Conservation (phyloP, 768 basidiomycete genomes). For the Phlegmacium glaucopus region DNA sequence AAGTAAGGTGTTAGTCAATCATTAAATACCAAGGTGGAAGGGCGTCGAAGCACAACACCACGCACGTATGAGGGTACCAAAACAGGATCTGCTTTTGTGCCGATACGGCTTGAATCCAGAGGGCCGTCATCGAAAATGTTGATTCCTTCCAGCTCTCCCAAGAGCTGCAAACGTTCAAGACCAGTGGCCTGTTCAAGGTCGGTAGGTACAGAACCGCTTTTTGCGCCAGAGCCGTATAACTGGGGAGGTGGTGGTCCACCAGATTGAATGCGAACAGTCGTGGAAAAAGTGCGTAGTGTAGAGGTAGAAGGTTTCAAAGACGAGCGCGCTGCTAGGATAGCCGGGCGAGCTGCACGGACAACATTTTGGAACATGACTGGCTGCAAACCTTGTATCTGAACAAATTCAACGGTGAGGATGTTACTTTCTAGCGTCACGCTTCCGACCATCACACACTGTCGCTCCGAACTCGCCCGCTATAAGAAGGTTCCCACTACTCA, state of each 20-base stretch:
- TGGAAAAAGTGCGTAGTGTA: constrained; percentile 56
- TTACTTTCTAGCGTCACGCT: constrained; percentile 12
- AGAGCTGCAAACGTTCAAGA: constrained; percentile 91
- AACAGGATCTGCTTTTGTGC: constrained; percentile 85
- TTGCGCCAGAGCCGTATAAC: constrained; percentile 69
- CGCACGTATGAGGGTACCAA: constrained; percentile 84
- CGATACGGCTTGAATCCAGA: constrained; percentile 79
- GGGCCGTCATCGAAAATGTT: constrained; percentile 88
- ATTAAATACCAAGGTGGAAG: constrained; percentile 1
- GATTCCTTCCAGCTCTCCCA: constrained; percentile 85
- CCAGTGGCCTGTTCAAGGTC: constrained; percentile 93
- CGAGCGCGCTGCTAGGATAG: constrained; percentile 35
- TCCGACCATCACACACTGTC: constrained; percentile 14
- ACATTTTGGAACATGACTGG: constrained; percentile 42
- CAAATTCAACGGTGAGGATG: constrained; percentile 6
- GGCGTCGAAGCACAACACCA: constrained; percentile 4
- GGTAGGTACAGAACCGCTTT: constrained; percentile 73
- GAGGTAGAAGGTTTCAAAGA: constrained; percentile 29
- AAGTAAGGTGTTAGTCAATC: constrained; percentile 1
- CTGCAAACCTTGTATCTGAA: constrained; percentile 17
- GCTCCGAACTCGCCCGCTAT: constrained; percentile 30
- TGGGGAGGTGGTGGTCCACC: constrained; percentile 56
- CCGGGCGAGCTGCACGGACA: constrained; percentile 44
- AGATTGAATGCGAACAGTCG: constrained; percentile 51
- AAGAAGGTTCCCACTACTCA: constrained; percentile 10